Conservation (phyloP, 805 yeast species). For the Candida hispaniensis region DNA sequence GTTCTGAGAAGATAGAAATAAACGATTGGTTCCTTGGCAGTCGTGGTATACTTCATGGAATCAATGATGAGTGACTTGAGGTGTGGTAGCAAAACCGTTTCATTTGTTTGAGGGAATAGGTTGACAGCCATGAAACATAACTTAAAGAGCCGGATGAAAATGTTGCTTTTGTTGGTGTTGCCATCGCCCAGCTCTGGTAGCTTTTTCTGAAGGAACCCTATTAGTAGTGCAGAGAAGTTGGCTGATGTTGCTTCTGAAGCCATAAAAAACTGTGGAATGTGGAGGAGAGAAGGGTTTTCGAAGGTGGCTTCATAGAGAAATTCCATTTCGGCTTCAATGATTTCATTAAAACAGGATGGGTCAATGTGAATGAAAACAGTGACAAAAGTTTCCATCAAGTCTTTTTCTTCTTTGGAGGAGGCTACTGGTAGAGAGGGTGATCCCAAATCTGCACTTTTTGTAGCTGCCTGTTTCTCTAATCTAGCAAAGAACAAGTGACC, state of each 20-base stretch:
- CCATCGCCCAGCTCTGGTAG: conserved; percentile 71
- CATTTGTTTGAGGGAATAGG: conserved; percentile 75
- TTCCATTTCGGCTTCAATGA: conserved; percentile 69
- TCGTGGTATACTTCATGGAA: conserved; percentile 67
- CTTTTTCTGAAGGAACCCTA: conserved; percentile 63
- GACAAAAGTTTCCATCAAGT: conserved; percentile 89
- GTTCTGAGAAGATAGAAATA: conserved; percentile 84
- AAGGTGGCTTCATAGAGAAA: conserved; percentile 69
- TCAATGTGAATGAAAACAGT: conserved; percentile 89
- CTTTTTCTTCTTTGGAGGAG: conserved; percentile 87
- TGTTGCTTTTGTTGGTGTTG: conserved; percentile 64
- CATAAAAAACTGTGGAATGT: conserved; percentile 85
- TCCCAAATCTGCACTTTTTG: conserved; percentile 23
- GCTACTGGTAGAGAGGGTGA: conserved; percentile 79
- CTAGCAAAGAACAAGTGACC: conserved; percentile 70
- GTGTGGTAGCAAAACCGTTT: conserved; percentile 79
- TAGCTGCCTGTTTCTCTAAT: conserved; percentile 26
- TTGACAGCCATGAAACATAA: conserved; percentile 93
- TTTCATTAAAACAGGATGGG: conserved; percentile 90
- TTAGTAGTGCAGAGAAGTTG: conserved; percentile 74
- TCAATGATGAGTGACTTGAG: conserved; percentile 71
- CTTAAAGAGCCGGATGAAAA: conserved; percentile 77
- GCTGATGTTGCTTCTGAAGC: conserved; percentile 94
- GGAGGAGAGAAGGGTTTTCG: conserved; percentile 73
- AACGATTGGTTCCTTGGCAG: conserved; percentile 81